Evolutionary conservation across 352 stramenopile species (phyloP).

Genomic region (Phytophthora crassamura): DNA sequence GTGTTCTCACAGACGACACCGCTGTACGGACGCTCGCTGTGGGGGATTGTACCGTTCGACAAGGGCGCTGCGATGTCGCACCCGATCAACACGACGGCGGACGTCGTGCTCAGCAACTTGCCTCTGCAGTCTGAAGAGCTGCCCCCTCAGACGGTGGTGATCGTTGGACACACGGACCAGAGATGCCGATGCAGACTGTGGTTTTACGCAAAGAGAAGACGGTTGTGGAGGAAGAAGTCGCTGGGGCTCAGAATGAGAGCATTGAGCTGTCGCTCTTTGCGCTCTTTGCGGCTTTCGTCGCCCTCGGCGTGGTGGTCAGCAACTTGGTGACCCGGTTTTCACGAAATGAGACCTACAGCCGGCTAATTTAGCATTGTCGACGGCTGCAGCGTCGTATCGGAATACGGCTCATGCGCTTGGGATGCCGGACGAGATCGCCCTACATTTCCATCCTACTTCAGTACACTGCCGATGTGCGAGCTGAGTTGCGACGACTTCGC

Average conservation of each 20-base stretch:
- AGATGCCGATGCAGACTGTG: constrained; percentile 12
- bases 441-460: no score
- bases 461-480: no score
- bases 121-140: constrained; percentile 59
- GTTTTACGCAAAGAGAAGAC: constrained; percentile 5
- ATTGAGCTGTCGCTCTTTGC: constrained; percentile 16
- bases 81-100: constrained; percentile 88
- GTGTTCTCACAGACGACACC: constrained; percentile 63
- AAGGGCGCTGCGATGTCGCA: constrained; percentile 69
- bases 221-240: not conserved
- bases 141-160: constrained; percentile 22
- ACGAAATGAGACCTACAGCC: constrained; percentile 39
- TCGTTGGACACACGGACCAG: constrained; percentile 7
- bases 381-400: not conserved
- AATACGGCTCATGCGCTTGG: no score
- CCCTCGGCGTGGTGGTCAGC: constrained; percentile 40
- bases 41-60: constrained; percentile 62
- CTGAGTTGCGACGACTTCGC: no score
- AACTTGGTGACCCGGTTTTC: constrained; percentile 36
- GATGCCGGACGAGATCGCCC: no score
- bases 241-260: not conserved
- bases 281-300: constrained; percentile 43
- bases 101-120: constrained; percentile 60
- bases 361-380: constrained; percentile 17
- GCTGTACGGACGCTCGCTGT: constrained; percentile 69